Percentiles rank a stretch among this genome's conserved stretches.
Conservation (phyloP, 1,284 basidiomycete species). For the Apiotrichum veenhuisii region DNA sequence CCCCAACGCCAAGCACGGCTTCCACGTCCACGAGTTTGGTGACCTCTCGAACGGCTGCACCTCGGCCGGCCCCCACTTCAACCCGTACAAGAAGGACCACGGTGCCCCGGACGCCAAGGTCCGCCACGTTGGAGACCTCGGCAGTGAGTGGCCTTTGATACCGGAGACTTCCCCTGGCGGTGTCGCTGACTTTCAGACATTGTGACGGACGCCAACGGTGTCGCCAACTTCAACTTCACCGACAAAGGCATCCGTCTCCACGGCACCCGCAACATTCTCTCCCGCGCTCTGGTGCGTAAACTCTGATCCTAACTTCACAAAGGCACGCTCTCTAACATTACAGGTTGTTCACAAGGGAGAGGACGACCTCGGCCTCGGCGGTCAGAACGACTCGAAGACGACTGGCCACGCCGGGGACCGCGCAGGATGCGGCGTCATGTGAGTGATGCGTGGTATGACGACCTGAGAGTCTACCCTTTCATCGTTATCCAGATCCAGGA, state of each 20-base stretch:
- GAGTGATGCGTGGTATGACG: neutral
- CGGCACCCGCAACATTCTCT: constrained; percentile 9
- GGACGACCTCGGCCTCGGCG: constrained; percentile 18
- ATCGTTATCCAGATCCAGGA: too few species aligned
- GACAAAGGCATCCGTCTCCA: constrained; percentile 8
- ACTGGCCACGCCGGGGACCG: constrained; percentile 20
- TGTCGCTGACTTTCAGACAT: too few species aligned
- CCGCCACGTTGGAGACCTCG: constrained; percentile 21
- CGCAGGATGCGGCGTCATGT: constrained; percentile 15
- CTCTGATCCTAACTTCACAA: too few species aligned
- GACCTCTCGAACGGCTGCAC: constrained; percentile 12
- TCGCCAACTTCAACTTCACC: constrained; percentile 6
- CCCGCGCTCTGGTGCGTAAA: constrained; percentile 10
- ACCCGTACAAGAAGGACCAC: constrained; percentile 16
- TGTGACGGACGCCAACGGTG: constrained; percentile 7
- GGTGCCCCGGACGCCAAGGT: constrained; percentile 10
- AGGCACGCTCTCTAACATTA: too few species aligned
- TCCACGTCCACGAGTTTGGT: constrained; percentile 16
- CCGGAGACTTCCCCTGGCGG: too few species aligned
- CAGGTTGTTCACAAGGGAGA: too few species aligned
- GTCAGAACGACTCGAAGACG: constrained; percentile 11
- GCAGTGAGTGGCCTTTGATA: too few species aligned
- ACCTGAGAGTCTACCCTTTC: too few species aligned
- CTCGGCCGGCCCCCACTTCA: constrained; percentile 13
- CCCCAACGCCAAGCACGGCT: constrained; percentile 13